Base-by-base conservation (phyloP, 1,139 yeast species). In the Diutina mesorugosa region DNA sequence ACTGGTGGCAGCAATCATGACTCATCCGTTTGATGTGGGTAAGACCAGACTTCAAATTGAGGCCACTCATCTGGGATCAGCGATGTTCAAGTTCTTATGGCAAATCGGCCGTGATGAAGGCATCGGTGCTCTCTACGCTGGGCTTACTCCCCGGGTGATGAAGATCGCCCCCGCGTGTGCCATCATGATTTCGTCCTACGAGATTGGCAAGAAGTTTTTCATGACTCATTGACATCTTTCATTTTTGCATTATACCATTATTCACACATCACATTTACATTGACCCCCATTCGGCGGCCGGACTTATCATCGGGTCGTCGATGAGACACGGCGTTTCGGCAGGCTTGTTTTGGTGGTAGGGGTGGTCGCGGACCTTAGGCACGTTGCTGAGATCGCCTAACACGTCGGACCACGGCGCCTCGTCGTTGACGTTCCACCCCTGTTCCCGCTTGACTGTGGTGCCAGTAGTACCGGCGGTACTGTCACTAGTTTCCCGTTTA, bases 131-230 rank as follows among this genome's bases (percentile, higher is more conserved):
- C 72, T 93, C 21, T 91, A 85, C 66, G 87, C 89, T 47, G 99
- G 99, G 0, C 72, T 90, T 51, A 76, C 82, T 2, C 98, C 98
- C 0, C 77, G 99, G 61, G 80, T 93, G 9, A 72, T 91, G 68
- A 93, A 93, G 66, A 87, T 93, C 50, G 97, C 97, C 0, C 99
- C 99, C 3, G 87, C 97, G 12, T 93, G 99, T 78, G 99, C 99
- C 2, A 93, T 93, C 47, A 95, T 93, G 99, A 91, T 93, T 56
- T 89, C 98, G 2, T 87, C 95, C 52, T 93, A 93, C 68, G 99
- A 93, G 68, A 75, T 91, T 56, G 89, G 96, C 41, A 95, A 95
- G 69, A 81, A 80, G 64, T 72, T 86, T 48, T 81, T 86, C 65
- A 69, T 65, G 55, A 29, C 35, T 16, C 14, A 29, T 16, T 50